Percentiles rank a stretch among this genome's conserved stretches.
phyloP scores from a whole-genome alignment of 768 basidiomycete species.

The Gelatoporia subvermispora region DNA sequence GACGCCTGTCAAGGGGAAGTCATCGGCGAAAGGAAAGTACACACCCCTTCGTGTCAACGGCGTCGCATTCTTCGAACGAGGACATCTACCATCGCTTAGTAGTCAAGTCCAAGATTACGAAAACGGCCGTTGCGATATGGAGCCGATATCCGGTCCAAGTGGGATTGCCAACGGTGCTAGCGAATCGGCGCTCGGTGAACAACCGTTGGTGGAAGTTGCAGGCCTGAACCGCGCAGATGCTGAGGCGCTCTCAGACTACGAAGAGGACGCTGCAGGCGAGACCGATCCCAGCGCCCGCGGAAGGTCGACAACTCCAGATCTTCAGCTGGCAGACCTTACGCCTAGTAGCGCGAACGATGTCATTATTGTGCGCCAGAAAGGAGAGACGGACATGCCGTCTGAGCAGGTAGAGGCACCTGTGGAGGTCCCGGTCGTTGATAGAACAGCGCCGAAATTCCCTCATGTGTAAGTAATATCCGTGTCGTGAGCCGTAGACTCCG shows the following conservation, averaged over 20 bases:
- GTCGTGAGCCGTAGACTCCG: background rate
- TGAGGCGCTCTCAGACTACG: slow-evolving; percentile 50
- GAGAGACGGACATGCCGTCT: too few species aligned
- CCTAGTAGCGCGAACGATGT: background rate
- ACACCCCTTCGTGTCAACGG: background rate
- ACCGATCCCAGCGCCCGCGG: slow-evolving; percentile 8
- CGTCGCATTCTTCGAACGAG: background rate
- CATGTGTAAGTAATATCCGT: background rate
- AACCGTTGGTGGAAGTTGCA: slow-evolving; percentile 39
- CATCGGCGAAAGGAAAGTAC: background rate
- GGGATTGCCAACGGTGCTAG: too few species aligned
- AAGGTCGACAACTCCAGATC: background rate
- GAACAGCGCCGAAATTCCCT: background rate
- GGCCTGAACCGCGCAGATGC: slow-evolving; percentile 36
- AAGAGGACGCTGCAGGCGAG: slow-evolving; percentile 34
- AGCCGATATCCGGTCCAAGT: too few species aligned
- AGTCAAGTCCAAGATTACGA: slow-evolving; percentile 3
- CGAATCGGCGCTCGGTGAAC: too few species aligned
- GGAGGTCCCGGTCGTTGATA: background rate
- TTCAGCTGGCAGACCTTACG: background rate
- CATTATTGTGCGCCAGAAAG: too few species aligned
- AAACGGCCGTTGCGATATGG: too few species aligned
- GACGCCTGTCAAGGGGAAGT: slow-evolving; percentile 45
- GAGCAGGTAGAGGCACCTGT: too few species aligned
- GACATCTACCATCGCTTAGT: slow-evolving; percentile 28